These are phyloP conservation scores for Takakia lepidozioides DNA, from an alignment of 225 moss, liverwort and hornwort species.

Conservation along the genomic window DNA sequence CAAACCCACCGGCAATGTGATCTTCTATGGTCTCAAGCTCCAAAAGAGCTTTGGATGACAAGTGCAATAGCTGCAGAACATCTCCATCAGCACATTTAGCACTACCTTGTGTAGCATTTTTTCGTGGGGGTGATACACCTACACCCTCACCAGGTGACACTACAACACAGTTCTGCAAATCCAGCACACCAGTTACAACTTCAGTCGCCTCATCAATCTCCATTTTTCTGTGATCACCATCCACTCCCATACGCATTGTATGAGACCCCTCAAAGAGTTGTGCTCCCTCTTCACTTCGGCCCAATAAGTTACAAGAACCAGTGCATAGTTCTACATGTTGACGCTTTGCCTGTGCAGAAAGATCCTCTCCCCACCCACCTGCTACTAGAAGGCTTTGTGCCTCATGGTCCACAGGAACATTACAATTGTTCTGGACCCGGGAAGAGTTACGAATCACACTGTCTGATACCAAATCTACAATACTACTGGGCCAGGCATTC, in stretches of 20 bases:
- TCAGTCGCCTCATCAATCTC: constrained; percentile 14
- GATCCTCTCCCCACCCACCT: constrained; percentile 1
- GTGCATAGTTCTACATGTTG: constrained; percentile 8
- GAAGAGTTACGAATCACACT: not conserved
- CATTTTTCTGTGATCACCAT: not conserved
- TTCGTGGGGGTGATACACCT: not conserved
- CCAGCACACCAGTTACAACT: not conserved
- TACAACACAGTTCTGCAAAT: not conserved
- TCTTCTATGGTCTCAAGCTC: not conserved
- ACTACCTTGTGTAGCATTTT: not conserved
- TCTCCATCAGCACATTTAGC: not conserved
- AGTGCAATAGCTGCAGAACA: not conserved
- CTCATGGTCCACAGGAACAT: not conserved
- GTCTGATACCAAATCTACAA: not conserved
- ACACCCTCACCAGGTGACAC: not conserved
- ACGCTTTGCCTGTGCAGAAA: constrained; percentile 1
- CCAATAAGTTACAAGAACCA: too few species aligned
- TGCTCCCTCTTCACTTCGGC: too few species aligned
- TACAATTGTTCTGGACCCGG: not conserved
- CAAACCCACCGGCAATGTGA: not conserved
- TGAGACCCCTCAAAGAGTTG: not conserved
- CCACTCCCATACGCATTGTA: not conserved
- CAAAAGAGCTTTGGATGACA: constrained; percentile 11
- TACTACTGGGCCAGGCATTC: not conserved
- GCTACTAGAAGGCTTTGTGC: not conserved